Conservation (phyloP, 768 basidiomycete genomes). For the Boletus pseudopeckii region DNA sequence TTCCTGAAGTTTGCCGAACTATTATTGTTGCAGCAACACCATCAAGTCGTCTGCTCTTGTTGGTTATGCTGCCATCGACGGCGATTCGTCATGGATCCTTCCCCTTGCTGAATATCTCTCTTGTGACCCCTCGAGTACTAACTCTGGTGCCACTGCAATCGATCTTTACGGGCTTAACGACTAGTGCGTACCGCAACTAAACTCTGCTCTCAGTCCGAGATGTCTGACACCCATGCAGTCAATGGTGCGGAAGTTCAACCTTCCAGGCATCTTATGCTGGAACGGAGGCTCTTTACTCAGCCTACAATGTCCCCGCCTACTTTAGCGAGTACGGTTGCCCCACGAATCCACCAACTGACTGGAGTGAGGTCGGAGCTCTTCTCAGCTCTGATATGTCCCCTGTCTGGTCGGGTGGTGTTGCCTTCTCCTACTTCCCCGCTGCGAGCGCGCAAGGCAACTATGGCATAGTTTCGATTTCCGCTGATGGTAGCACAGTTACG, state of each 20-base stretch:
- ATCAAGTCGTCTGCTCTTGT: slow-evolving; percentile 65
- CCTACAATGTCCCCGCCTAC: slow-evolving; percentile 79
- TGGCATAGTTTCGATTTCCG: slow-evolving; percentile 78
- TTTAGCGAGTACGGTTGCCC: slow-evolving; percentile 88
- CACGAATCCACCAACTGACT: slow-evolving; percentile 56
- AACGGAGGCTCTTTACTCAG: slow-evolving; percentile 51
- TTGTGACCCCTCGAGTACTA: slow-evolving; percentile 57
- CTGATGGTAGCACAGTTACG: slow-evolving; percentile 63
- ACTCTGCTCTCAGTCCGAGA: background rate
- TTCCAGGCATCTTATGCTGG: slow-evolving; percentile 55
- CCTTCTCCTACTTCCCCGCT: slow-evolving; percentile 89
- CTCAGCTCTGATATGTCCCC: slow-evolving; percentile 70
- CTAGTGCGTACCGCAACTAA: slow-evolving; percentile 51
- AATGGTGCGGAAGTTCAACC: slow-evolving; percentile 75
- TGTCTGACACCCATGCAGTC: slow-evolving; percentile 40
- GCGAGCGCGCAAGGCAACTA: slow-evolving; percentile 68
- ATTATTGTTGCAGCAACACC: slow-evolving; percentile 44
- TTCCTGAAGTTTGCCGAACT: background rate
- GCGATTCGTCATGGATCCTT: slow-evolving; percentile 54
- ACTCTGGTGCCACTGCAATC: slow-evolving; percentile 60
- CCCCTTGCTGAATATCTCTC: slow-evolving; percentile 75
- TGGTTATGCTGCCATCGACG: slow-evolving; percentile 86
- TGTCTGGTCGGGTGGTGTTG: slow-evolving; percentile 86
- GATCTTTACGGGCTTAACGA: slow-evolving; percentile 88
- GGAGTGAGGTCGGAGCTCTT: slow-evolving; percentile 75